A percentile compares a stretch with the other conserved stretches of the same genome.
These are phyloP conservation scores for Actinomortierella wolfii DNA, from an alignment of 371 early-diverging fungal species.

Conservation along the genomic window DNA sequence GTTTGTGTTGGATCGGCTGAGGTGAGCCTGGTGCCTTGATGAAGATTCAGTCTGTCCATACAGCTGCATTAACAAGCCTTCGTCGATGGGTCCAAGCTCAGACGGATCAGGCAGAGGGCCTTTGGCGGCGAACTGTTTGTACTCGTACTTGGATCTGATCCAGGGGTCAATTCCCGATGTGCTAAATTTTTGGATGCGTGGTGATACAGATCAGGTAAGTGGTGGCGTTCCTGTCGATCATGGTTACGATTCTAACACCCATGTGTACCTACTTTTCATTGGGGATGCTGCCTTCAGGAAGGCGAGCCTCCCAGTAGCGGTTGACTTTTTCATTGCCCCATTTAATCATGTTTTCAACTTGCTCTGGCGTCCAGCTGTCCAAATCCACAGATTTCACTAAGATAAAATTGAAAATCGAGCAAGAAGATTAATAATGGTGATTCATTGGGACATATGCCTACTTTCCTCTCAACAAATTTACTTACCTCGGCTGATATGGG, in stretches of 20 bases:
- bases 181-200: not conserved
- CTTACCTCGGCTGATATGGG: slow-evolving; percentile 84
- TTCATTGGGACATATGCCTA: not conserved
- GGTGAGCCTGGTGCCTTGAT: slow-evolving; percentile 16
- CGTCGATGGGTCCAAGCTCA: slow-evolving; percentile 56
- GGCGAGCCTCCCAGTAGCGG: slow-evolving; percentile 70
- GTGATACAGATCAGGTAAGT: slow-evolving; percentile 27
- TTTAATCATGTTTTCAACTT: slow-evolving; percentile 78
- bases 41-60: slow-evolving; percentile 25
- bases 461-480: not conserved
- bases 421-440: not conserved
- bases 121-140: slow-evolving; percentile 75
- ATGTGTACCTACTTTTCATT: slow-evolving; percentile 44
- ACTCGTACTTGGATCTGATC: slow-evolving; percentile 87
- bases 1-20: slow-evolving; percentile 15
- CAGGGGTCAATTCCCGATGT: slow-evolving; percentile 76
- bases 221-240: slow-evolving; percentile 28
- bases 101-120: slow-evolving; percentile 78
- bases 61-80: slow-evolving; percentile 38
- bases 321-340: slow-evolving; percentile 89
- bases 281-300: slow-evolving; percentile 53
- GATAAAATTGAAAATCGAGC: not conserved
- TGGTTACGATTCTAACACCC: not conserved
- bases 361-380: slow-evolving; percentile 88
- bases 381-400: slow-evolving; percentile 84